Percentiles rank a stretch among this genome's conserved stretches.
Conservation (phyloP, 108 stramenopile species). For the Stephanodiscus minutulus region DNA sequence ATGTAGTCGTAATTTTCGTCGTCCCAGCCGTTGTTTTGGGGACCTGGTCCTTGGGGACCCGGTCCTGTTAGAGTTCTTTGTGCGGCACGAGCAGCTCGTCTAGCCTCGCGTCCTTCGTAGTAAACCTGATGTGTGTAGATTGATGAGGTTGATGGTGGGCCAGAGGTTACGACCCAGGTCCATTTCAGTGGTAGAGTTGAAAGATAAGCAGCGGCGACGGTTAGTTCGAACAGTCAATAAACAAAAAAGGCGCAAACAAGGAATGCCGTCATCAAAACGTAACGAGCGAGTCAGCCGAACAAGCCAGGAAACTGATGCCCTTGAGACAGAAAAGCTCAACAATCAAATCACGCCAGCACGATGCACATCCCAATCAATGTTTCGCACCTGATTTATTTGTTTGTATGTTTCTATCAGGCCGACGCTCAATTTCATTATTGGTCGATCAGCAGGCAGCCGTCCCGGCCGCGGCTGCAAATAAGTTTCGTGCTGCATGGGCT, state of each 20-base stretch:
- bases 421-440: conserved; percentile 86
- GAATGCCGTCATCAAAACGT: neutral
- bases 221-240: too few relatives aligned
- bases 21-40: conserved; percentile 93
- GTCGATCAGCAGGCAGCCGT: conserved; percentile 69
- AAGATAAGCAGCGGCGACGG: too few relatives aligned
- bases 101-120: conserved; percentile 84
- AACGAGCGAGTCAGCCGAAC: neutral
- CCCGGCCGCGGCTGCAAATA: conserved; percentile 31
- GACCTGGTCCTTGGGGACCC: conserved; percentile 37
- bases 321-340: neutral
- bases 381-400: conserved; percentile 78
- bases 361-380: neutral
- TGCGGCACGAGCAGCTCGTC: conserved; percentile 62
- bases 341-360: neutral
- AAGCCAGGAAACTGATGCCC: neutral
- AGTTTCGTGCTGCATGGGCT: conserved; percentile 12
- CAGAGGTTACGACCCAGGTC: too few relatives aligned
- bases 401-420: conserved; percentile 94
- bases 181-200: neutral
- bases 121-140: conserved; percentile 54
- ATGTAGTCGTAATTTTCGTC: conserved; percentile 98
- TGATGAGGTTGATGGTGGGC: neutral
- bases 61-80: conserved; percentile 18
- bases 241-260: too few relatives aligned